Evolutionary conservation across 768 basidiomycete genomes (phyloP).

Genomic region (Multifurca ochricompacta): DNA sequence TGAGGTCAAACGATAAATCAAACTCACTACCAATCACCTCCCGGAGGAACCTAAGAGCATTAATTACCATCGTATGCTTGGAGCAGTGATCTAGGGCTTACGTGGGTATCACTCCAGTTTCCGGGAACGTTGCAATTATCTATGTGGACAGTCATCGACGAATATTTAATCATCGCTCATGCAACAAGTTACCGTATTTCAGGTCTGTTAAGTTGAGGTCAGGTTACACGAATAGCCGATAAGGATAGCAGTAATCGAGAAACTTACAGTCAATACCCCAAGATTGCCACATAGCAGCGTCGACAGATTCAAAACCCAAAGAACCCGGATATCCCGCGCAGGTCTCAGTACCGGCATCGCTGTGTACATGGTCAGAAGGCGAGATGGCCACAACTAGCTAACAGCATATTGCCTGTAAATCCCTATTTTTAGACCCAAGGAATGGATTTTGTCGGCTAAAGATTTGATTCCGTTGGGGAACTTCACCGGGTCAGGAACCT

Average conservation of each 20-base stretch:
- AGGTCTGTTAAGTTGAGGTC: constrained; percentile 22
- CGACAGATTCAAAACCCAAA: constrained; percentile 39
- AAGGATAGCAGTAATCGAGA: not conserved
- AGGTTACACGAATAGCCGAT: not conserved
- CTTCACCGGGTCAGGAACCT: constrained; percentile 43
- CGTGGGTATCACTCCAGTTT: constrained; percentile 41
- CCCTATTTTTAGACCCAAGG: constrained; percentile 41
- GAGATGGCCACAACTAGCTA: constrained; percentile 11
- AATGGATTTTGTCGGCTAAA: constrained; percentile 38
- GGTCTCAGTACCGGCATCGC: constrained; percentile 46
- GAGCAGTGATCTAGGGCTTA: constrained; percentile 21
- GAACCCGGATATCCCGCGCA: constrained; percentile 53
- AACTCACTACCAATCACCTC: constrained; percentile 44
- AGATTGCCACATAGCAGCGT: constrained; percentile 43
- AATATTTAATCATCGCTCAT: not conserved
- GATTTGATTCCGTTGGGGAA: constrained; percentile 46
- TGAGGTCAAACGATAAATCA: not conserved
- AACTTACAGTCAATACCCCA: constrained; percentile 46
- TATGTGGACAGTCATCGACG: constrained; percentile 16
- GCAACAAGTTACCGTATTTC: constrained; percentile 40
- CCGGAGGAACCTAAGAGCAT: constrained; percentile 28
- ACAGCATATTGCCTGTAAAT: constrained; percentile 36
- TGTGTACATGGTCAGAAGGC: constrained; percentile 19
- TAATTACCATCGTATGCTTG: not conserved
- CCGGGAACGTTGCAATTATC: constrained; percentile 49